phyloP scores from a whole-genome alignment of 305 asterid genomes.

The Fraxinus greggii region DNA sequence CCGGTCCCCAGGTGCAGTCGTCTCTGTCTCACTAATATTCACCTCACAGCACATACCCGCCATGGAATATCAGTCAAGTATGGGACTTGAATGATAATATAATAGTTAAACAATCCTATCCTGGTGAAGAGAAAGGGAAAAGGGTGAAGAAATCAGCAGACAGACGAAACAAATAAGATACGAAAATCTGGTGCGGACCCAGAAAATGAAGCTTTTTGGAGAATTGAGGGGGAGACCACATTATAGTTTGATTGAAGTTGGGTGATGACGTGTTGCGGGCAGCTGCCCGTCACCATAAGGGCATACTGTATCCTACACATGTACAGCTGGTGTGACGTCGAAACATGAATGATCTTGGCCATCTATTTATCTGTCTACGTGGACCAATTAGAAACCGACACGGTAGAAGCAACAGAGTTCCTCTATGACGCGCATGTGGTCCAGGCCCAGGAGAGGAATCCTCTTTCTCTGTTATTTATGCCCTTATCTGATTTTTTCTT shows the following conservation, averaged over 20 bases:
- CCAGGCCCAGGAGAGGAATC: neutral
- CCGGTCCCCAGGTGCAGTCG: conserved; percentile 49
- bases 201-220: conserved; percentile 11
- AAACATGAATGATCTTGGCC: conserved; percentile 42
- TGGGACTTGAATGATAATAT: neutral
- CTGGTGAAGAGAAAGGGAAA: neutral
- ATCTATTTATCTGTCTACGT: conserved; percentile 41
- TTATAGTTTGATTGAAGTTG: conserved; percentile 31
- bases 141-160: neutral
- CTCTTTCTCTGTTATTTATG: neutral
- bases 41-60: conserved; percentile 63
- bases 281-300: conserved; percentile 87
- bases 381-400: conserved; percentile 49
- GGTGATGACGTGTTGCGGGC: conserved; percentile 44
- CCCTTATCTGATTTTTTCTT: neutral
- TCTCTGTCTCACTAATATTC: conserved; percentile 59
- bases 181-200: conserved; percentile 28
- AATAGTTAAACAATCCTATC: neutral
- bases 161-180: conserved; percentile 15
- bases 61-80: conserved; percentile 32
- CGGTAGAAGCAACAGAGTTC: conserved; percentile 12
- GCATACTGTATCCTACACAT: conserved; percentile 63
- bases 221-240: conserved; percentile 28
- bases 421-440: conserved; percentile 70
- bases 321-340: conserved; percentile 58